Percentiles rank a stretch among this genome's conserved stretches.
phyloP scores from a whole-genome alignment of 75 land plant genomes.

The Adiantum capillusveneris region DNA sequence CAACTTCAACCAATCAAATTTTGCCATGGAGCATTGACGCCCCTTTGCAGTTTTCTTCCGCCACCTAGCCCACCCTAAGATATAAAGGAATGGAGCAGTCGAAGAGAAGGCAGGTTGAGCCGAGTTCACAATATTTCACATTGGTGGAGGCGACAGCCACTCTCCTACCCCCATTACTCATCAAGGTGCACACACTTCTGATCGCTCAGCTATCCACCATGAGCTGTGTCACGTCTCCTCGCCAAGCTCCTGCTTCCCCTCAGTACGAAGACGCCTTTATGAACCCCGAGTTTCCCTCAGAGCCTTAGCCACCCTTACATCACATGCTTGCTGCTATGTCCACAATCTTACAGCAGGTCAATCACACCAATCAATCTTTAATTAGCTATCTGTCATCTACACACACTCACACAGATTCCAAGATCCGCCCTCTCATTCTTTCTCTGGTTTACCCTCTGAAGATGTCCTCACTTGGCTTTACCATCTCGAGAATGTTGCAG shows the following conservation, averaged over 20 bases:
- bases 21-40: too few relatives aligned
- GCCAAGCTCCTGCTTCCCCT: too few relatives aligned
- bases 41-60: too few relatives aligned
- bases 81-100: background rate
- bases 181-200: background rate
- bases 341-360: background rate
- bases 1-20: too few relatives aligned
- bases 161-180: too few relatives aligned
- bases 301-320: background rate
- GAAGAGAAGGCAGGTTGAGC: background rate
- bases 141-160: background rate
- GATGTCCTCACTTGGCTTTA: conserved; percentile 1
- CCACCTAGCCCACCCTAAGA: too few relatives aligned
- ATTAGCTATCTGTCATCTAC: background rate
- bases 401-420: background rate
- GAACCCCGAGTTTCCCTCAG: background rate
- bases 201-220: background rate
- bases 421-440: background rate
- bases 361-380: too few relatives aligned
- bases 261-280: too few relatives aligned
- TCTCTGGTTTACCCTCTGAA: background rate
- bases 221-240: background rate
- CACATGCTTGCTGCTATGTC: background rate
- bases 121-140: background rate
- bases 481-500: conserved; percentile 3